Percentiles rank a stretch among this genome's conserved stretches.
phyloP scores from a whole-genome alignment of 2,329 filamentous ascomycete genomes.

The Diaporthe australafricana region DNA sequence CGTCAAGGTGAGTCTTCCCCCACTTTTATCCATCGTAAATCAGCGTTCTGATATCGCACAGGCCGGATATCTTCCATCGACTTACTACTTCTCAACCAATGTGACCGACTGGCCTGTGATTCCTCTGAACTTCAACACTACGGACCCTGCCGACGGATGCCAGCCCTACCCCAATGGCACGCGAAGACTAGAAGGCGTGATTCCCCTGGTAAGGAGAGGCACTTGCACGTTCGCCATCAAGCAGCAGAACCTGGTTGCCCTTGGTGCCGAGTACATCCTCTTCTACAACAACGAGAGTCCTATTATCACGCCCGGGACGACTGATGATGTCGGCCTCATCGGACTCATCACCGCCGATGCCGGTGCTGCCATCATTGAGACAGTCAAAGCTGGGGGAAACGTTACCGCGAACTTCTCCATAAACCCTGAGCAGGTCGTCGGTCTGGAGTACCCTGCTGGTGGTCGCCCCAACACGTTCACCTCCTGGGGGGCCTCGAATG shows the following conservation, averaged over 20 bases:
- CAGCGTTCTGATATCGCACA: neutral
- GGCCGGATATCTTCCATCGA: conserved; percentile 36
- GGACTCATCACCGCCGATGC: conserved; percentile 43
- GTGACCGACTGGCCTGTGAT: conserved; percentile 42
- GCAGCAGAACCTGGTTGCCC: conserved; percentile 46
- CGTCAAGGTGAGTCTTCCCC: conserved; percentile 1
- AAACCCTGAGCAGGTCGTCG: conserved; percentile 23
- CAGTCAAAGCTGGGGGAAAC: conserved; percentile 44
- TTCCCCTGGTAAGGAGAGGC: conserved; percentile 56
- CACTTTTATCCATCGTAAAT: rapidly evolving
- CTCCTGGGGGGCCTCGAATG: conserved; percentile 56
- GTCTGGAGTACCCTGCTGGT: conserved; percentile 39
- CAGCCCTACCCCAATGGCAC: conserved; percentile 49
- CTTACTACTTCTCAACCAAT: conserved; percentile 34
- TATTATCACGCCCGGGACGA: conserved; percentile 5
- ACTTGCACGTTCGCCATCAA: conserved; percentile 41
- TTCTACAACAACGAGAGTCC: conserved; percentile 48
- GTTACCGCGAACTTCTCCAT: conserved; percentile 46
- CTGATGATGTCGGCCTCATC: conserved; percentile 20
- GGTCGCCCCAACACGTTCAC: conserved; percentile 54
- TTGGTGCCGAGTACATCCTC: conserved; percentile 46
- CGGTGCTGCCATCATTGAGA: conserved; percentile 47
- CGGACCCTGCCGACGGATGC: conserved; percentile 51
- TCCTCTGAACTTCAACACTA: conserved; percentile 41
- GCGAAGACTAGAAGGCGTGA: conserved; percentile 51